Evolutionary conservation across 2,329 filamentous ascomycete genomes (phyloP).

Genomic region (Colletotrichum sidae): DNA sequence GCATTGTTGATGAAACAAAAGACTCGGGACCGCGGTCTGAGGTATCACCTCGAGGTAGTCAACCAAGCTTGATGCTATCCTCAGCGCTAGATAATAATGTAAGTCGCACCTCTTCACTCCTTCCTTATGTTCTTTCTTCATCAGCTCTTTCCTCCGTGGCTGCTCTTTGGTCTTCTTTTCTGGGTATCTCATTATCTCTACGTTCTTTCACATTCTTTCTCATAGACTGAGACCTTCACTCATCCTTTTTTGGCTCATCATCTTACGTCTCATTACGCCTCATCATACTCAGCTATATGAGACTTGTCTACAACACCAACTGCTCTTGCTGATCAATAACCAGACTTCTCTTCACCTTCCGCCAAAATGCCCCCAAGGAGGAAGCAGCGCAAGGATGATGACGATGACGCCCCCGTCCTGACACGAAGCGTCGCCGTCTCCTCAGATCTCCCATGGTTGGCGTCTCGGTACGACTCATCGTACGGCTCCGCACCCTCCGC

Average conservation of each 20-base stretch:
- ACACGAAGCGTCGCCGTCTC: constrained; percentile 38
- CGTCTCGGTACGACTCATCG: constrained; percentile 39
- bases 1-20: constrained; percentile 34
- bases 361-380: constrained; percentile 35
- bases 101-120: constrained; percentile 22
- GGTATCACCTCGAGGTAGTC: background rate
- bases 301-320: background rate
- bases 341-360: constrained; percentile 7
- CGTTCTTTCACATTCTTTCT: background rate
- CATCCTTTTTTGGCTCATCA: constrained; percentile 17
- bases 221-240: background rate
- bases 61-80: constrained; percentile 17
- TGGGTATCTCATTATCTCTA: background rate
- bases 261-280: background rate
- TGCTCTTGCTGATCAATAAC: constrained; percentile 3
- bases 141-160: constrained; percentile 12
- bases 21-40: constrained; percentile 3
- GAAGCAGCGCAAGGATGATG: constrained; percentile 16
- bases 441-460: constrained; percentile 39
- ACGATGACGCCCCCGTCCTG: constrained; percentile 12
- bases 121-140: constrained; percentile 13
- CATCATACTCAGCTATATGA: constrained; percentile 9
- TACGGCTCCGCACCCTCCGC: constrained; percentile 41
- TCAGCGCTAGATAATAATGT: constrained; percentile 32
- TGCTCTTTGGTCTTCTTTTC: background rate